Percentiles rank a stretch among this genome's conserved stretches.
Conservation (phyloP, 257 asterid species). For the Nicotiana attenuata region DNA sequence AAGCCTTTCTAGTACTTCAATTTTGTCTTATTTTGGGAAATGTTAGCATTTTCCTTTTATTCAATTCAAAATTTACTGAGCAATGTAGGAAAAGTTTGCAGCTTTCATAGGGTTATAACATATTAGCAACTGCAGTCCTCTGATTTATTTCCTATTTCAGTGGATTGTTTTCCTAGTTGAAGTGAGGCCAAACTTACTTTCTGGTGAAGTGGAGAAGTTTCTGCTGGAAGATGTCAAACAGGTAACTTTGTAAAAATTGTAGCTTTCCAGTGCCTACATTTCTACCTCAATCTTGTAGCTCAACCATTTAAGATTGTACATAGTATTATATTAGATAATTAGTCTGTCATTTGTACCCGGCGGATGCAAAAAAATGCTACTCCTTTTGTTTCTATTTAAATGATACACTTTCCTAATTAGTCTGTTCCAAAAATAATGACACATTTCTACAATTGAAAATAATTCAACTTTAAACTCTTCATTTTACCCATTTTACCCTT, state of each 20-base stretch:
- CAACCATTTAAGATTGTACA: not conserved
- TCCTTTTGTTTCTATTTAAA: no score
- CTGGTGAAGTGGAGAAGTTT: constrained; percentile 52
- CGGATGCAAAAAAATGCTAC: no score
- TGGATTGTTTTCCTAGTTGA: constrained; percentile 45
- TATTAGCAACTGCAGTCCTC: not conserved
- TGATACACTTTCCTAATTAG: no score
- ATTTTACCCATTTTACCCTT: no score
- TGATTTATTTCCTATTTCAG: constrained; percentile 16
- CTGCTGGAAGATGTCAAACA: constrained; percentile 47
- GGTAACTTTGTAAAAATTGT: constrained; percentile 26
- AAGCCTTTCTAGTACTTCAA: not conserved
- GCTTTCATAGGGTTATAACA: not conserved
- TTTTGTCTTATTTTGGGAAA: constrained; percentile 5
- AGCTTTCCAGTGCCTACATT: not conserved
- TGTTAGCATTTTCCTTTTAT: not conserved
- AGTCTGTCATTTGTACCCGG: not conserved
- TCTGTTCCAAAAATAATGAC: no score
- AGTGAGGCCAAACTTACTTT: constrained; percentile 62
- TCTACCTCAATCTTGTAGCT: not conserved
- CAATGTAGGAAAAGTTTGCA: not conserved
- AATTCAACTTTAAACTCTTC: no score
- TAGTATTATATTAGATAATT: not conserved
- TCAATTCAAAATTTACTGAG: not conserved
- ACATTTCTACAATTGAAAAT: no score